Percentiles rank a stretch among this genome's conserved stretches.
phyloP scores from a whole-genome alignment of 1,284 basidiomycete species.

The Taiwanofungus camphoratus region DNA sequence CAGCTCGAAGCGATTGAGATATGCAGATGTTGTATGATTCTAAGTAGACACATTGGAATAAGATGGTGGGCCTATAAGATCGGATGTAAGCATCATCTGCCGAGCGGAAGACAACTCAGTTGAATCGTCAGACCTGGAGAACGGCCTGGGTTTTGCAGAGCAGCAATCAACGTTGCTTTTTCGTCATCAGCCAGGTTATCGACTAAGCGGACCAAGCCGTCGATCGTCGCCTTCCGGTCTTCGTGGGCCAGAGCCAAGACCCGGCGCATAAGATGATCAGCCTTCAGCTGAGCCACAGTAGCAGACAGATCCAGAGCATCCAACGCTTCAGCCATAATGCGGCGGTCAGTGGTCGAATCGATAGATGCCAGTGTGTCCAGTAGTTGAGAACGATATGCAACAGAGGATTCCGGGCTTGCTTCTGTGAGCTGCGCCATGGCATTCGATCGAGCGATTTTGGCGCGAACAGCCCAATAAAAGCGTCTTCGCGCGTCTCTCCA shows the following conservation, averaged over 20 bases:
- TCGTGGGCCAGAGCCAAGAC: conserved; percentile 60
- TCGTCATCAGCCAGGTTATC: conserved; percentile 73
- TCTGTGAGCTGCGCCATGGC: conserved; percentile 54
- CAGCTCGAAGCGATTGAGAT: background rate
- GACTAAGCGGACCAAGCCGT: conserved; percentile 59
- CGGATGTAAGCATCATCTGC: background rate
- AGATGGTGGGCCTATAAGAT: conserved; percentile 4
- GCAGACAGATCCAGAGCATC: conserved; percentile 63
- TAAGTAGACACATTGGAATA: conserved; percentile 3
- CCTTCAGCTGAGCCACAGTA: conserved; percentile 55
- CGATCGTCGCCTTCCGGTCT: conserved; percentile 65
- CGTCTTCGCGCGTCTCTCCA: conserved; percentile 89
- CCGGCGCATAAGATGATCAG: conserved; percentile 56
- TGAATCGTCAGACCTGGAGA: conserved; percentile 42
- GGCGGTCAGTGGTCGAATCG: conserved; percentile 46
- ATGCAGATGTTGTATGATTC: background rate
- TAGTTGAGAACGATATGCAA: conserved; percentile 54
- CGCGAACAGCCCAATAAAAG: conserved; percentile 95
- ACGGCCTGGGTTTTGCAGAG: conserved; percentile 51
- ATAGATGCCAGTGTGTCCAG: conserved; percentile 55
- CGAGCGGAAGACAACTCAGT: background rate
- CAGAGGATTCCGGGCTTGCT: conserved; percentile 56
- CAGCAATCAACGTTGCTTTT: conserved; percentile 52
- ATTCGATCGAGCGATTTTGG: conserved; percentile 62
- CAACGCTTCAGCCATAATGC: conserved; percentile 51